These are phyloP conservation scores for Pterula multifida DNA, from an alignment of 1,284 basidiomycete genomes.

Conservation along the genomic window DNA sequence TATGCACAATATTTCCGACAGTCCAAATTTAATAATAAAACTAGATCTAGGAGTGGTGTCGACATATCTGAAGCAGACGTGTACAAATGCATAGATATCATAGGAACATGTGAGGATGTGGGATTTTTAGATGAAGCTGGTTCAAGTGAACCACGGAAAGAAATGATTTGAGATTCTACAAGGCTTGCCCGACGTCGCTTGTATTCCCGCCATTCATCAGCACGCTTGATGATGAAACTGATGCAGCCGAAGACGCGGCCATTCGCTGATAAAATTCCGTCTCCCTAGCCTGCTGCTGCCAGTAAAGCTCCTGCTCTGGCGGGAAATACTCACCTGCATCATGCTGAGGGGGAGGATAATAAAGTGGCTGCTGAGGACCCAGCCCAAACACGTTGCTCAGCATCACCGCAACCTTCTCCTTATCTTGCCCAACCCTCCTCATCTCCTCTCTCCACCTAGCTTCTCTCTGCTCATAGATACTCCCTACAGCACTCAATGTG, in stretches of 20 bases:
- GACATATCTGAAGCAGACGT: too few species aligned
- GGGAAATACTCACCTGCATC: neutral
- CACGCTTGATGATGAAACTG: neutral
- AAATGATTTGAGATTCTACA: too few species aligned
- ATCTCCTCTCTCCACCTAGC: slow-evolving; percentile 61
- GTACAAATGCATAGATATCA: neutral
- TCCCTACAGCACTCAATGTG: slow-evolving; percentile 46
- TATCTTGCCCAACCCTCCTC: slow-evolving; percentile 46
- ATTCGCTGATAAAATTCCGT: too few species aligned
- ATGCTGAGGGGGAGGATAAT: neutral
- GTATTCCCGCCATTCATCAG: neutral
- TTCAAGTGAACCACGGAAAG: neutral
- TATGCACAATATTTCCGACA: neutral
- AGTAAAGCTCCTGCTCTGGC: neutral
- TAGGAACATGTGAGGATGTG: neutral
- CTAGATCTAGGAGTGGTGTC: neutral
- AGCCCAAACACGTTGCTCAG: slow-evolving; percentile 49
- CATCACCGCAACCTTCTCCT: slow-evolving; percentile 53
- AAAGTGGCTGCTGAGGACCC: neutral
- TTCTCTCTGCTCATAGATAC: slow-evolving; percentile 56
- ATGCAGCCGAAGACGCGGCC: neutral
- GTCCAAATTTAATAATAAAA: neutral
- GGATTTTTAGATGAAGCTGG: neutral
- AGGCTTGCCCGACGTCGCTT: neutral
- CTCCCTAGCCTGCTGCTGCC: neutral